phyloP scores from a whole-genome alignment of 495 filamentous ascomycete genomes.

The Podospora bellae-mahoneyi region DNA sequence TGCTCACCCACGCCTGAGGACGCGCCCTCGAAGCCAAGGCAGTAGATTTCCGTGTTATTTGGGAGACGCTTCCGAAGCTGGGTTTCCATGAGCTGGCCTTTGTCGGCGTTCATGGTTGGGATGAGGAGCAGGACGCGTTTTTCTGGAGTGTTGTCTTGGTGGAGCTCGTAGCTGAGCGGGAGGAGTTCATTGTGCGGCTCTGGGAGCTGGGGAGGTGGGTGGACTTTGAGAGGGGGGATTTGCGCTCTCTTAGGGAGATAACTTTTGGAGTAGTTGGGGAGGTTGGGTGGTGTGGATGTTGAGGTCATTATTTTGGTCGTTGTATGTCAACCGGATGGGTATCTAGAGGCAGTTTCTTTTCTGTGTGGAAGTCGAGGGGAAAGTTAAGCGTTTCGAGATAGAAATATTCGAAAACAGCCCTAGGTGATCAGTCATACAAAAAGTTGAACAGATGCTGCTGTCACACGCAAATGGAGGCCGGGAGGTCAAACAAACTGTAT shows the following conservation, averaged over 20 bases:
- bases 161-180: not conserved
- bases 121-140: conserved; percentile 11
- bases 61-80: conserved; percentile 3
- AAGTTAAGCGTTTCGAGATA: not conserved
- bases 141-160: not conserved
- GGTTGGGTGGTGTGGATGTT: not conserved
- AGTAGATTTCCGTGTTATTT: not conserved
- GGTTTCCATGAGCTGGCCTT: not conserved
- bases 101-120: conserved; percentile 20
- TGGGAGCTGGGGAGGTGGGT: not conserved
- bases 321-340: not conserved
- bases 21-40: not conserved
- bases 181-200: not conserved
- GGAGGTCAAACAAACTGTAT: not conserved
- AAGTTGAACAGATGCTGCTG: not conserved
- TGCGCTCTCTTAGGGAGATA: not conserved
- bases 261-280: not conserved
- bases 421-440: not conserved
- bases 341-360: too few species aligned
- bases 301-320: not conserved
- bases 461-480: not conserved
- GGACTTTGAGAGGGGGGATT: not conserved
- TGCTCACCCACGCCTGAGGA: conserved; percentile 26
- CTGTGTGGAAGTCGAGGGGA: not conserved
- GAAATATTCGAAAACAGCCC: not conserved